A percentile compares a stretch with the other conserved stretches of the same genome.
Conservation (phyloP, 2,329 filamentous ascomycete species). For the Ophiostoma montium region DNA sequence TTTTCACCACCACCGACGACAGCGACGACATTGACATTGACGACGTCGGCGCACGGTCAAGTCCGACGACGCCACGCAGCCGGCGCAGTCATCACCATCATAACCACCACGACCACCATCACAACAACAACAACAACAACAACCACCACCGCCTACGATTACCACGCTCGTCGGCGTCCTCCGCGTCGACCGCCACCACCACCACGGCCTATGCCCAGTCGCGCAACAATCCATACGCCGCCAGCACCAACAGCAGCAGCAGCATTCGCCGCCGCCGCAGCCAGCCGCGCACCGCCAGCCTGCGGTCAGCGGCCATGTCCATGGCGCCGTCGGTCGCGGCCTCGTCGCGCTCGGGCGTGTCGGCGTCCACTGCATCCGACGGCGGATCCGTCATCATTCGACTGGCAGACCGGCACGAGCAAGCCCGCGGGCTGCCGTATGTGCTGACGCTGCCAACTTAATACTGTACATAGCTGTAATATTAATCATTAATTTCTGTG, state of each 20-base stretch:
- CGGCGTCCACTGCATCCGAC: neutral
- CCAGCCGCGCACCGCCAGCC: constrained; percentile 25
- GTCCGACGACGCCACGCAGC: constrained; percentile 35
- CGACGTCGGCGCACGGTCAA: constrained; percentile 29
- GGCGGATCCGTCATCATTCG: constrained; percentile 31
- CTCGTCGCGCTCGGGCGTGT: neutral
- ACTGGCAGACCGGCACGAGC: constrained; percentile 25
- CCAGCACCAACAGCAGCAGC: constrained; percentile 12
- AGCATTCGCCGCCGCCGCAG: too few species aligned
- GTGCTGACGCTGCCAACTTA: constrained; percentile 16
- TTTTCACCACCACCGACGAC: neutral
- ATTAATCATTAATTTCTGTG: neutral
- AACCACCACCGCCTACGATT: neutral
- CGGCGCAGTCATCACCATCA: constrained; percentile 14
- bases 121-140: neutral
- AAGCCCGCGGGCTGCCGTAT: constrained; percentile 22
- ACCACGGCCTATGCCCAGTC: constrained; percentile 29
- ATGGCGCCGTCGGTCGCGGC: neutral
- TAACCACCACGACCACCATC: constrained; percentile 6
- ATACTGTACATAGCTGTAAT: neutral
- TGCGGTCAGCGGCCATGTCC: constrained; percentile 23
- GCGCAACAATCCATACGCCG: too few species aligned
- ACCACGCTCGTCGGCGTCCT: neutral
- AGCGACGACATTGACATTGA: constrained; percentile 29
- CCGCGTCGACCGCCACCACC: constrained; percentile 17